Conservation (phyloP, 78 protist species). For the Dictyostelium discoideum region DNA sequence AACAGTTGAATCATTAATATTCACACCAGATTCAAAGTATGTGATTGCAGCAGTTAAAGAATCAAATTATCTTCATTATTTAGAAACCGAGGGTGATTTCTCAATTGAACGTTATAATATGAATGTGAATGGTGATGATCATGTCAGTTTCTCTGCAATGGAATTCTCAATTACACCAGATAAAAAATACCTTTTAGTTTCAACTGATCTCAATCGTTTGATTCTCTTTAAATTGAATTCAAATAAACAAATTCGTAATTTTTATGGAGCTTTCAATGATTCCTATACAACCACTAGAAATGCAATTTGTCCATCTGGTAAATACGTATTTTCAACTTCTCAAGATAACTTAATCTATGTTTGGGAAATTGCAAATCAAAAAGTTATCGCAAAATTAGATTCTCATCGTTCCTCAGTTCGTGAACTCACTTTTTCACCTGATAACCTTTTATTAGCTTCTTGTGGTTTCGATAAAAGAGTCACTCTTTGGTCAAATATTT, state of each 20-base stretch:
- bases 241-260: constrained; percentile 67
- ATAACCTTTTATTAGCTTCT: constrained; percentile 26
- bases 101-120: constrained; percentile 49
- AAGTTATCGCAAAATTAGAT: constrained; percentile 35
- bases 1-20: constrained; percentile 43
- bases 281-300: constrained; percentile 45
- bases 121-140: constrained; percentile 82
- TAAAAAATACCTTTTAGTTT: constrained; percentile 48
- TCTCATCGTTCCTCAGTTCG: constrained; percentile 41
- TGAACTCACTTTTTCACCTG: constrained; percentile 40
- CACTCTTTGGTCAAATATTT: constrained; percentile 49
- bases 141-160: constrained; percentile 79
- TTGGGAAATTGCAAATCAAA: constrained; percentile 79
- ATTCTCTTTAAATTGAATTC: constrained; percentile 42
- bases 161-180: constrained; percentile 64
- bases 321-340: constrained; percentile 74
- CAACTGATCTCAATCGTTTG: constrained; percentile 65
- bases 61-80: constrained; percentile 57
- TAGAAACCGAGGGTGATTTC: not conserved
- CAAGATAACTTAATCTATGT: constrained; percentile 69
- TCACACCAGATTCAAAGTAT: constrained; percentile 27
- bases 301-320: constrained; percentile 26
- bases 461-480: constrained; percentile 75
- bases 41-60: constrained; percentile 47
- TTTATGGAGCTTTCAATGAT: constrained; percentile 79